Conservation (phyloP, 106 monocot species). For the Platanthera guangdongensis region DNA sequence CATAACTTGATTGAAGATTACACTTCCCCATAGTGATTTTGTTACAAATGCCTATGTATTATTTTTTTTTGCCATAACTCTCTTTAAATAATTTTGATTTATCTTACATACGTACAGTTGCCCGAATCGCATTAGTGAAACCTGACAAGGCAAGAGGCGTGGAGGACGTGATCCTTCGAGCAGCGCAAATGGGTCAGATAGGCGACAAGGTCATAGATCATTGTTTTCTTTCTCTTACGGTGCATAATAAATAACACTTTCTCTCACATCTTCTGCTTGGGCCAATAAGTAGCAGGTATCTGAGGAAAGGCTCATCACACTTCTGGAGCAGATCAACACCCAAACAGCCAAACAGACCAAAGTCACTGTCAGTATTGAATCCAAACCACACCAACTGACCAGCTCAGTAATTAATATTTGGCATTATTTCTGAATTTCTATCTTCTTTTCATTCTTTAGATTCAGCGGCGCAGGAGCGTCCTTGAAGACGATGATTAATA, state of each 20-base stretch:
- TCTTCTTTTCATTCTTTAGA: conserved; percentile 21
- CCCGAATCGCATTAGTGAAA: conserved; percentile 95
- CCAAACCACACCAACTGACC: not conserved
- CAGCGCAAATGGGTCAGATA: conserved; percentile 83
- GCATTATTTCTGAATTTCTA: not conserved
- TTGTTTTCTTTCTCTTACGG: not conserved
- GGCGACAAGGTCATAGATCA: conserved; percentile 59
- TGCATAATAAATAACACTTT: not conserved
- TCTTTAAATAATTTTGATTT: not conserved
- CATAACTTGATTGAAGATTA: not conserved
- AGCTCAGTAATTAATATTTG: not conserved
- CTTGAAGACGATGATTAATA: conserved; percentile 65
- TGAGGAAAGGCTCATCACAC: conserved; percentile 63
- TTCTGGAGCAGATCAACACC: conserved; percentile 73
- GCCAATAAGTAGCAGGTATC: conserved; percentile 30
- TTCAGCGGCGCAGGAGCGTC: conserved; percentile 71
- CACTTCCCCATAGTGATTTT: not conserved
- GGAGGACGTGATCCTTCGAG: conserved; percentile 85
- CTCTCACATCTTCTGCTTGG: not conserved
- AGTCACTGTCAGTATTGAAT: conserved; percentile 50
- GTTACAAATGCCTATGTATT: not conserved
- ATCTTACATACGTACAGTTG: conserved; percentile 30
- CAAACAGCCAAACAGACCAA: conserved; percentile 70
- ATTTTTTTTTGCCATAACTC: not conserved
- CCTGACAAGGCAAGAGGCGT: conserved; percentile 95